Percentiles rank a stretch among this genome's conserved stretches.
Conservation (phyloP, 2,329 filamentous ascomycete genomes). For the Albifimbria verrucaria region DNA sequence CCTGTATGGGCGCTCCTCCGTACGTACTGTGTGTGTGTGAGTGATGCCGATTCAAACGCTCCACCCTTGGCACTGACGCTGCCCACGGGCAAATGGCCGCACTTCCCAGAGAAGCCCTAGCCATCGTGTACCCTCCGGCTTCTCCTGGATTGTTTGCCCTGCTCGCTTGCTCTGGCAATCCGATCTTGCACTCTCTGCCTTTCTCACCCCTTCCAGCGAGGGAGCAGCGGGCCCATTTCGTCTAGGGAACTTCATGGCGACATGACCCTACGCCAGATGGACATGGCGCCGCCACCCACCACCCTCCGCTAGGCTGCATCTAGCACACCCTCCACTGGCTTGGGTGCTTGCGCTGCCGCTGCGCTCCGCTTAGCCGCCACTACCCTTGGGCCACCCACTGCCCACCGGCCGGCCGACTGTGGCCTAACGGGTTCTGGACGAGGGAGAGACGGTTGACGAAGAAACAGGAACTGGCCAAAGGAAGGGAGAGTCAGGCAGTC, state of each 20-base stretch:
- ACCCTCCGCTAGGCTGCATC: background rate
- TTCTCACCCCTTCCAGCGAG: background rate
- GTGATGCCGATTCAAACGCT: too few species aligned
- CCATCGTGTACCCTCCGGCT: too few species aligned
- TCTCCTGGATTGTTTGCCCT: too few species aligned
- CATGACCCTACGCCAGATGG: background rate
- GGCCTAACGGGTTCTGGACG: background rate
- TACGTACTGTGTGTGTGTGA: too few species aligned
- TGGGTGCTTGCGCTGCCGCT: background rate
- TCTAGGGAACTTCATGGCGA: background rate
- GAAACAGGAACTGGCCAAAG: background rate
- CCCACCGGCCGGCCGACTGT: background rate
- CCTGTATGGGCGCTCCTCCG: too few species aligned
- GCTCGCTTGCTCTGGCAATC: too few species aligned
- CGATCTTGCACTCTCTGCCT: too few species aligned
- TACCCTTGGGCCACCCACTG: background rate
- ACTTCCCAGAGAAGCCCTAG: too few species aligned
- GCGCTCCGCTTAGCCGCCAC: background rate
- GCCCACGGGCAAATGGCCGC: too few species aligned
- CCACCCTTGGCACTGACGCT: too few species aligned
- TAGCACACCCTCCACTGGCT: background rate
- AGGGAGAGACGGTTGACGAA: background rate
- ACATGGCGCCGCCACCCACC: background rate
- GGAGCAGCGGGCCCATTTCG: background rate
- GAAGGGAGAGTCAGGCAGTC: too few species aligned